phyloP scores from a whole-genome alignment of 2,329 filamentous ascomycete species.

The Colletotrichum destructivum region DNA sequence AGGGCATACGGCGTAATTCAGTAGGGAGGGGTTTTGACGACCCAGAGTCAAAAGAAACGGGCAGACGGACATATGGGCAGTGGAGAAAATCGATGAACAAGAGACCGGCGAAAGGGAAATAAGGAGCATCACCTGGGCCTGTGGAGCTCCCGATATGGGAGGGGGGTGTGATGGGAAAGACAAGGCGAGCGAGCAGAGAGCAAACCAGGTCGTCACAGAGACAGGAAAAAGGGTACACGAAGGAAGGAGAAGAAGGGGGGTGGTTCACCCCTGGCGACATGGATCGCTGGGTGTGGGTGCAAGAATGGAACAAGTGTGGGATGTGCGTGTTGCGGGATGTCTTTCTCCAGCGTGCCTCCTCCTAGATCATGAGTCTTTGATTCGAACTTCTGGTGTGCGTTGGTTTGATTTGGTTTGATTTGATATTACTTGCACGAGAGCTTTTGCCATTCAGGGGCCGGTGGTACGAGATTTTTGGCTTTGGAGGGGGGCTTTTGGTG shows the following conservation, averaged over 20 bases:
- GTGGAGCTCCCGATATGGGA: background rate
- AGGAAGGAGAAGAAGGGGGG: slow-evolving; percentile 7
- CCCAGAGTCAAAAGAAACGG: slow-evolving; percentile 11
- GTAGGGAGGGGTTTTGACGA: background rate
- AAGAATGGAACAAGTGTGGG: slow-evolving; percentile 16
- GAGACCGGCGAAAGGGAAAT: slow-evolving; percentile 26
- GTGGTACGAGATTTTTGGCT: background rate
- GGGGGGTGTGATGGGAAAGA: slow-evolving; percentile 14
- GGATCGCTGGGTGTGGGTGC: slow-evolving; percentile 32
- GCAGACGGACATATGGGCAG: slow-evolving; percentile 18
- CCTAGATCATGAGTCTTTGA: background rate
- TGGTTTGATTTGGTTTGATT: background rate
- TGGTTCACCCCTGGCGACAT: slow-evolving; percentile 26
- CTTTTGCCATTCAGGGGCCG: background rate
- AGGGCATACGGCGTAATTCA: background rate
- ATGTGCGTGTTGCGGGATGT: slow-evolving; percentile 11
- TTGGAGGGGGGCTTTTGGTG: background rate
- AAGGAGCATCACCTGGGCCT: slow-evolving; percentile 23
- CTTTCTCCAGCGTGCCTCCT: background rate
- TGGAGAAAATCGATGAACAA: slow-evolving; percentile 17
- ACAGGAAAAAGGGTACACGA: slow-evolving; percentile 36
- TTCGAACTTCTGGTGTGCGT: background rate
- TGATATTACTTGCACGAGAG: background rate
- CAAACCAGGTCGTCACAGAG: slow-evolving; percentile 10
- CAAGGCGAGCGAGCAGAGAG: slow-evolving; percentile 29